Conservation (phyloP, 1,139 yeast species). For the Saccharomyces hybrid region DNA sequence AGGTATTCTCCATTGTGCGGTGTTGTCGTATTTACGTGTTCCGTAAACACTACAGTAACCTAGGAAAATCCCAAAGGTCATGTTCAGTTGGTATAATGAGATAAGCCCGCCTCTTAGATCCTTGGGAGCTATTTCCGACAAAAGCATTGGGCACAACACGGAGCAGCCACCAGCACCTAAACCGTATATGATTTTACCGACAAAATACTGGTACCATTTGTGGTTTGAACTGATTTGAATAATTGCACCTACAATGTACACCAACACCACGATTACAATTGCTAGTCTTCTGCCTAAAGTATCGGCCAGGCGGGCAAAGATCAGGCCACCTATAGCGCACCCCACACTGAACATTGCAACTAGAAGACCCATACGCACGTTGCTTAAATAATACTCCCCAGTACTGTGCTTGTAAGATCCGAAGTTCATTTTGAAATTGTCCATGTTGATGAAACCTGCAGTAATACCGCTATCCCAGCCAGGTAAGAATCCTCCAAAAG, state of each 20-base stretch:
- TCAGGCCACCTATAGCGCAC: conserved; percentile 54
- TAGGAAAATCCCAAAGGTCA: conserved; percentile 50
- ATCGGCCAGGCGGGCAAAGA: conserved; percentile 48
- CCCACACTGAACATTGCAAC: conserved; percentile 60
- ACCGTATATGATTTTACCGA: conserved; percentile 56
- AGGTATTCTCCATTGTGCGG: conserved; percentile 55
- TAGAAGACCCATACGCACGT: conserved; percentile 50
- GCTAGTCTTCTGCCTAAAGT: conserved; percentile 53
- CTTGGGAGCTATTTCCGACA: conserved; percentile 55
- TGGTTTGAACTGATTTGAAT: conserved; percentile 49
- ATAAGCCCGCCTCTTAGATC: conserved; percentile 59
- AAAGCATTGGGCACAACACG: conserved; percentile 52
- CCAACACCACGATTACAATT: conserved; percentile 44
- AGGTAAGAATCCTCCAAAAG: background rate
- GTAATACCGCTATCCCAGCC: conserved; percentile 75
- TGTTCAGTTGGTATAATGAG: conserved; percentile 53
- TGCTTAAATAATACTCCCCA: conserved; percentile 37
- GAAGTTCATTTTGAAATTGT: conserved; percentile 47
- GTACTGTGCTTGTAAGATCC: conserved; percentile 33
- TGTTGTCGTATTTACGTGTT: conserved; percentile 38
- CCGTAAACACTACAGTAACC: conserved; percentile 55
- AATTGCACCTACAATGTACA: conserved; percentile 52
- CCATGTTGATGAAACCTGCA: conserved; percentile 66
- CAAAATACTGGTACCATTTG: conserved; percentile 44
- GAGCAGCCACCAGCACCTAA: conserved; percentile 54